Conservation (phyloP, 2,329 filamentous ascomycete genomes). For the Aureobasidium sp. region DNA sequence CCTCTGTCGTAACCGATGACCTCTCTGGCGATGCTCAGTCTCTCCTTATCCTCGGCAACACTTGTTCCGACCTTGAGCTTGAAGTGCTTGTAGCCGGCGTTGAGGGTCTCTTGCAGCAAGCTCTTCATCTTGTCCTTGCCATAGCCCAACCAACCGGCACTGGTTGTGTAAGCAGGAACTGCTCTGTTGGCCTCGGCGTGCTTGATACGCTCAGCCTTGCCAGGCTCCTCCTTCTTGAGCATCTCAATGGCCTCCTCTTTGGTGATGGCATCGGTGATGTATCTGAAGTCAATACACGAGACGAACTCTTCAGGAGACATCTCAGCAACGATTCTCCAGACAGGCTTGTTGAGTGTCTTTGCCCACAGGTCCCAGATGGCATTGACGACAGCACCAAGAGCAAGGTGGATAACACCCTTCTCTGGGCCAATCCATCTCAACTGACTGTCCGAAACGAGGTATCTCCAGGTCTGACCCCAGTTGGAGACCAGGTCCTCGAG, state of each 20-base stretch:
- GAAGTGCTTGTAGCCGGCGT: slow-evolving; percentile 73
- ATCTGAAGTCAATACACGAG: slow-evolving; percentile 83
- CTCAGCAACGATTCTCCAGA: slow-evolving; percentile 83
- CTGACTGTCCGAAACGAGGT: slow-evolving; percentile 85
- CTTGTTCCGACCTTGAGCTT: slow-evolving; percentile 81
- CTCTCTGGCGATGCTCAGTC: slow-evolving; percentile 65
- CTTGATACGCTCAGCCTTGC: slow-evolving; percentile 62
- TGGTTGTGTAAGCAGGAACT: slow-evolving; percentile 86
- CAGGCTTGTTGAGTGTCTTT: slow-evolving; percentile 74
- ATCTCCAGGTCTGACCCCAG: slow-evolving; percentile 84
- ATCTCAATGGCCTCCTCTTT: slow-evolving; percentile 71
- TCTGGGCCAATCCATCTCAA: slow-evolving; percentile 90
- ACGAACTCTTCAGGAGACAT: slow-evolving; percentile 87
- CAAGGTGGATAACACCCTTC: slow-evolving; percentile 89
- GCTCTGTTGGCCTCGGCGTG: slow-evolving; percentile 67
- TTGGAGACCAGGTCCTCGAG: slow-evolving; percentile 68
- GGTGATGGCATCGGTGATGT: slow-evolving; percentile 89
- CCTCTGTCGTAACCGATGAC: slow-evolving; percentile 76
- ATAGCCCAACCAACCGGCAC: slow-evolving; percentile 87
- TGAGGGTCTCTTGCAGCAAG: slow-evolving; percentile 64
- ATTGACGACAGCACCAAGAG: slow-evolving; percentile 80
- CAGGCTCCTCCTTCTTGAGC: slow-evolving; percentile 55
- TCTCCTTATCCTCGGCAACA: slow-evolving; percentile 61
- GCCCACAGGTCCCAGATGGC: slow-evolving; percentile 96
- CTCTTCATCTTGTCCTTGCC: slow-evolving; percentile 76